Evolutionary conservation across 306 rosid genomes (phyloP), one percentile per base, ranked within the genome.

Genomic region (Trifolium repens): DNA sequence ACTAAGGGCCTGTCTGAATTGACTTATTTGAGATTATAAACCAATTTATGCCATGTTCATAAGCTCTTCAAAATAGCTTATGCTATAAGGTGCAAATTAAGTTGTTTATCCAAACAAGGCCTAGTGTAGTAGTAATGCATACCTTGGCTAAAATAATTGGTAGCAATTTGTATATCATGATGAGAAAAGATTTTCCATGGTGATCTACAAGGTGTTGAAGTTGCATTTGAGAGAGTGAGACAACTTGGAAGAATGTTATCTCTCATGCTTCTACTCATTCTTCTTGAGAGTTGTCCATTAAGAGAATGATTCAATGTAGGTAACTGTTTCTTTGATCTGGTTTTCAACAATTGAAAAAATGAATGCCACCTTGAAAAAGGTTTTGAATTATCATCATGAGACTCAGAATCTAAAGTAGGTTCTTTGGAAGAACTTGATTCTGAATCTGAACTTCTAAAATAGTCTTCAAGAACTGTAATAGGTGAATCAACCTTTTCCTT

Each of bases 381-480:
- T 79, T 86, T 92, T 34, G 88, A 80, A 69, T 58, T 75, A 2
- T 81, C 80, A 8, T 70, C 83, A 8, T 66, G 60, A 62, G 39
- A 74, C 26, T 80, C 91, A 47, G 83, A 78, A 57, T 72, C 79
- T 44, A 34, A 7, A 30, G 57, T 11, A 67, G 85, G 83, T 12
- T 86, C 96, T 74, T 84, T 89, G 1, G 92, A 89, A 46, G 90
- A 83, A 78, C 92, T 84, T 55, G 94, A 68, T 85, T 92, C 98
- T 14, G 94, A 88, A 63, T 89, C 97, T 16, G 98, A 87, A 81
- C 97, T 90, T 76, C 78, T 84, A 46, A 96, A 89, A 71, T 89
- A 96, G 81, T 92, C 99, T 83, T 92, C 97, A 11, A 96, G 92
- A 72, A 96, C 88, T 57, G 96, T 91, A 10, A 79, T 77, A 40